These are phyloP conservation scores for Psophocarpus tetragonolobus DNA, from an alignment of 306 rosid genomes.

Conservation along the genomic window DNA sequence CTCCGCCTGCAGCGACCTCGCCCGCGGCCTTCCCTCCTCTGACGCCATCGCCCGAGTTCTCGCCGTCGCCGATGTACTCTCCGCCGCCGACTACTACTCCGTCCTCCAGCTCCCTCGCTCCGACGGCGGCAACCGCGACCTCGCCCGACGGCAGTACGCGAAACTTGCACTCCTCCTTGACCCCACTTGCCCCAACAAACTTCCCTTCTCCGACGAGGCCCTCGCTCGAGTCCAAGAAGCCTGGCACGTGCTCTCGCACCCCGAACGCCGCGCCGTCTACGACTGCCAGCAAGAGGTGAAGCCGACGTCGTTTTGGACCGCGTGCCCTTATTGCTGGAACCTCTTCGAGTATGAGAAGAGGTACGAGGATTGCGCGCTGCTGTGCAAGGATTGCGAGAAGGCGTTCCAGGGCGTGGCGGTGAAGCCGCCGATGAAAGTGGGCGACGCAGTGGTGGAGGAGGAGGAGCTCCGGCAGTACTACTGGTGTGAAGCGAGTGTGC, in stretches of 20 bases:
- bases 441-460: slow-evolving; percentile 36
- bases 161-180: slow-evolving; percentile 46
- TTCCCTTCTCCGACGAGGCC: slow-evolving; percentile 52
- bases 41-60: slow-evolving; percentile 40
- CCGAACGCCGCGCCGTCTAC: slow-evolving; percentile 39
- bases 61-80: slow-evolving; percentile 54
- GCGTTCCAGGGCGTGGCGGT: slow-evolving; percentile 64
- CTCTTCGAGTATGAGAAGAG: slow-evolving; percentile 54
- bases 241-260: slow-evolving; percentile 57
- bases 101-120: slow-evolving; percentile 48
- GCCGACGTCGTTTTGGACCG: slow-evolving; percentile 61
- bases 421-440: slow-evolving; percentile 43
- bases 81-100: slow-evolving; percentile 46
- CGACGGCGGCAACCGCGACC: slow-evolving; percentile 36
- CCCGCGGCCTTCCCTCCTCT: slow-evolving; percentile 36
- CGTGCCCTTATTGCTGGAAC: slow-evolving; percentile 72
- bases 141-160: slow-evolving; percentile 44
- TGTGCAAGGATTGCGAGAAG: slow-evolving; percentile 57
- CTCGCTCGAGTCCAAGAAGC: slow-evolving; percentile 46
- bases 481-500: slow-evolving; percentile 39
- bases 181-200: slow-evolving; percentile 38
- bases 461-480: slow-evolving; percentile 49
- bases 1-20: slow-evolving; percentile 46
- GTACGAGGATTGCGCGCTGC: slow-evolving; percentile 54
- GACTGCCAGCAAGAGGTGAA: slow-evolving; percentile 15